phyloP scores from a whole-genome alignment of 352 stramenopile species.

The Pythium diclinum region DNA sequence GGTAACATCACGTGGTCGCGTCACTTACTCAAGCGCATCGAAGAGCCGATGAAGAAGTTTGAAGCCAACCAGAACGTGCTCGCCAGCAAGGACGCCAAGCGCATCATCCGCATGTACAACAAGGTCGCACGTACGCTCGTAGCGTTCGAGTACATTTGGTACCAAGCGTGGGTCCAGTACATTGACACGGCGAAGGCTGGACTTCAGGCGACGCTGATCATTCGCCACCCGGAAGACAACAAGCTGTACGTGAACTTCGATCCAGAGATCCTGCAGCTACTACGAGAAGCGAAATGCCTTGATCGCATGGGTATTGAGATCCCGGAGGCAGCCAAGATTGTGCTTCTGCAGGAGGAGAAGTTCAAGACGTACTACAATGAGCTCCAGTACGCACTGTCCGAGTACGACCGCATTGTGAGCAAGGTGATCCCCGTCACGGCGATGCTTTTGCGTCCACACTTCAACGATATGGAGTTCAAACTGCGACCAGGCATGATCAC shows the following conservation, averaged over 20 bases:
- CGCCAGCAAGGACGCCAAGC: conserved; percentile 95
- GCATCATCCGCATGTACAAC: conserved; percentile 99
- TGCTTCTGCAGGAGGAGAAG: conserved; percentile 97
- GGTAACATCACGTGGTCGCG: conserved; percentile 98
- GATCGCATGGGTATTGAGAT: conserved; percentile 99
- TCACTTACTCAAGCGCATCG: conserved; percentile 97
- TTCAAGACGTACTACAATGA: conserved; percentile 99
- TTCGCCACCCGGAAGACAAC: conserved; percentile 97
- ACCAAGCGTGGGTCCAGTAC: conserved; percentile 97
- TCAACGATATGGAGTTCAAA: conserved; percentile 99
- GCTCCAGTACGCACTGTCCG: conserved; percentile 94
- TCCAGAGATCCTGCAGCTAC: conserved; percentile 96
- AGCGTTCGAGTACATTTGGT: conserved; percentile 99
- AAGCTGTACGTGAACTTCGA: conserved; percentile 99
- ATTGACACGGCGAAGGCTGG: conserved; percentile 98
- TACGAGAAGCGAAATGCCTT: conserved; percentile 96
- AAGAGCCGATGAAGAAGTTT: conserved; percentile 99
- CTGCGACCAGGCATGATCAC: conserved; percentile 98
- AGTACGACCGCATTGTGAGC: conserved; percentile 97
- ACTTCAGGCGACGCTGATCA: conserved; percentile 97
- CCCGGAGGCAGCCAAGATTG: conserved; percentile 96
- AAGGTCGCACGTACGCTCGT: conserved; percentile 97
- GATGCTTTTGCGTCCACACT: conserved; percentile 94
- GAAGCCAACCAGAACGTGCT: conserved; percentile 97
- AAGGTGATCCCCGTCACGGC: conserved; percentile 98